A percentile compares a stretch with the other conserved stretches of the same genome.
Conservation (phyloP, 139 green algal genomes). For the Desmodesmus armatus region DNA sequence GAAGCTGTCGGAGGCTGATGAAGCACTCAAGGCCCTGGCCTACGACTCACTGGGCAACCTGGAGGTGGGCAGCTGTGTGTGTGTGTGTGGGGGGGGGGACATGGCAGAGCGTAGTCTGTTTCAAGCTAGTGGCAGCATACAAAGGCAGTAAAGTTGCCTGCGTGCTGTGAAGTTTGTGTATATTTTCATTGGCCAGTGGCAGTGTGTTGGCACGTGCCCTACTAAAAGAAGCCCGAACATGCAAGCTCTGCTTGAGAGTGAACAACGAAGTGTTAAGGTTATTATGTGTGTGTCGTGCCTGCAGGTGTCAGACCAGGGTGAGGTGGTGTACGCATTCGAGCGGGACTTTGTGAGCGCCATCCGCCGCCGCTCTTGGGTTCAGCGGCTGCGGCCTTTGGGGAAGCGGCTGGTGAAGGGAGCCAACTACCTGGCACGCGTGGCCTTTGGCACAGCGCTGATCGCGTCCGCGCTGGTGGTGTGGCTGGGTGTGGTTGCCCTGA, state of each 20-base stretch:
- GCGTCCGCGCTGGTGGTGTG: slow-evolving; percentile 83
- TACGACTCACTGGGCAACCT: slow-evolving; percentile 81
- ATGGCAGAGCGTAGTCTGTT: too few species aligned
- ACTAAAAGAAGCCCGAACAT: too few species aligned
- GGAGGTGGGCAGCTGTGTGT: too few species aligned
- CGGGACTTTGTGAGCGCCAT: slow-evolving; percentile 74
- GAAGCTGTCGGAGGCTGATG: slow-evolving; percentile 75
- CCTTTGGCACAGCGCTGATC: slow-evolving; percentile 92
- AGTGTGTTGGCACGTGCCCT: too few species aligned
- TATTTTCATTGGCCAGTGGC: too few species aligned
- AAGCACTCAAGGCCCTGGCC: slow-evolving; percentile 86
- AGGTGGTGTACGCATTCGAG: slow-evolving; percentile 91
- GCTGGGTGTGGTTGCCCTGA: slow-evolving; percentile 82
- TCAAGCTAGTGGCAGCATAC: too few species aligned
- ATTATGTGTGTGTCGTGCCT: too few species aligned
- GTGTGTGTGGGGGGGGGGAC: too few species aligned
- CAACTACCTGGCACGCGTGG: slow-evolving; percentile 76
- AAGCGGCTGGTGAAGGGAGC: slow-evolving; percentile 35
- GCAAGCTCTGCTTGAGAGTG: too few species aligned
- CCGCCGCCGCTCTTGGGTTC: slow-evolving; percentile 63
- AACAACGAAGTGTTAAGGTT: too few species aligned
- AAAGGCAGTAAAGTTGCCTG: too few species aligned
- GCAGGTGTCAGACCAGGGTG: slow-evolving; percentile 88
- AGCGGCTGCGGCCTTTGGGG: slow-evolving; percentile 75
- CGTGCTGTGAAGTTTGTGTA: too few species aligned